Evolutionary conservation across 2,329 filamentous ascomycete species (phyloP).

Genomic region (Fusarium metavorans): DNA sequence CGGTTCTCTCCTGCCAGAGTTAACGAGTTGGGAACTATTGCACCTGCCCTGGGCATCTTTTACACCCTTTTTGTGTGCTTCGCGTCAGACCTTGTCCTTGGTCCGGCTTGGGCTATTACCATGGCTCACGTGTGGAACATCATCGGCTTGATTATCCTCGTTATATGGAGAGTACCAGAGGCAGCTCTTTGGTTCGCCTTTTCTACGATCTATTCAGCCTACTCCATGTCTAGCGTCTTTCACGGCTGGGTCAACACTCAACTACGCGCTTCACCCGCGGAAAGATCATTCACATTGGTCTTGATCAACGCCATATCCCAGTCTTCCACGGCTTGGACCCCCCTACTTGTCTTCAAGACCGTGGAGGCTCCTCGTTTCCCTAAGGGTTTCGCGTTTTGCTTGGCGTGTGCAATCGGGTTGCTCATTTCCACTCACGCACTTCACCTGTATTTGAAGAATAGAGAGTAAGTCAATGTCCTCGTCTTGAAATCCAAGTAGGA

Average conservation of each 20-base stretch:
- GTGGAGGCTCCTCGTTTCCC: constrained; percentile 46
- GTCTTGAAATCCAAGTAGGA: not conserved
- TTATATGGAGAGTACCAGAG: constrained; percentile 68
- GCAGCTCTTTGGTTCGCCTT: constrained; percentile 48
- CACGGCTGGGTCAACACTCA: constrained; percentile 68
- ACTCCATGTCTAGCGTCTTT: constrained; percentile 65
- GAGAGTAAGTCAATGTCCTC: constrained; percentile 1
- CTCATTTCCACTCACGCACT: not conserved
- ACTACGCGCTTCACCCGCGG: constrained; percentile 57
- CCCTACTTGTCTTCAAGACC: constrained; percentile 61
- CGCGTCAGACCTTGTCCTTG: constrained; percentile 64
- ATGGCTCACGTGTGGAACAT: constrained; percentile 63
- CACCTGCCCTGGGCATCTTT: constrained; percentile 67
- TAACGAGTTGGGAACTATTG: constrained; percentile 64
- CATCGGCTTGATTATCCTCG: constrained; percentile 64
- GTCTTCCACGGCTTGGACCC: constrained; percentile 67
- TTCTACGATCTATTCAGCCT: constrained; percentile 60
- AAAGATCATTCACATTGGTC: constrained; percentile 63
- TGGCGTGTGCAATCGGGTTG: constrained; percentile 31
- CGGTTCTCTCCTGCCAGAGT: constrained; percentile 59
- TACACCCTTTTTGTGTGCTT: constrained; percentile 67
- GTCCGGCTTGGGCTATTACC: constrained; percentile 67
- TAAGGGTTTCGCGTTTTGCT: constrained; percentile 54
- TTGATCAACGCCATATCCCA: constrained; percentile 64
- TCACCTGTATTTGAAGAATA: not conserved